phyloP scores from a whole-genome alignment of 441 rosid genomes.

The Aleurites moluccanus region DNA sequence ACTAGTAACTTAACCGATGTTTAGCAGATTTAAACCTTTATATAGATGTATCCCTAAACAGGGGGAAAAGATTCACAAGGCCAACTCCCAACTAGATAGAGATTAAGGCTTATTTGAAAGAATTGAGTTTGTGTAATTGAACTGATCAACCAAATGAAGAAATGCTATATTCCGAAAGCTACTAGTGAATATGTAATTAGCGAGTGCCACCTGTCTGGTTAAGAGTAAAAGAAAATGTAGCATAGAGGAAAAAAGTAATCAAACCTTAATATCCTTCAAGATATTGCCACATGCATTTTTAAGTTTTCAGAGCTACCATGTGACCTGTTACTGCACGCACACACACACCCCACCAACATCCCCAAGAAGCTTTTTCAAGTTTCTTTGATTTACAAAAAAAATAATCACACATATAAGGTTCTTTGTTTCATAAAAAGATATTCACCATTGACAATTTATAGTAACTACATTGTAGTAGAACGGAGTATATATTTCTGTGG shows the following conservation, averaged over 20 bases:
- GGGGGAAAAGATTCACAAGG: not conserved
- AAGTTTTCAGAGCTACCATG: not conserved
- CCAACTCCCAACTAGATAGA: not conserved
- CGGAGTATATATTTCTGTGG: too few species aligned
- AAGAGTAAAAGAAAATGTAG: not conserved
- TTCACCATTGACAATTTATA: not conserved
- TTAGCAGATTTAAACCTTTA: not conserved
- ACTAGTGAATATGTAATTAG: not conserved
- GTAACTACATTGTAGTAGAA: not conserved
- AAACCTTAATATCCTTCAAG: not conserved
- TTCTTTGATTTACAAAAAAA: too few species aligned
- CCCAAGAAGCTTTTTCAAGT: too few species aligned
- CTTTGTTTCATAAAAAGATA: not conserved
- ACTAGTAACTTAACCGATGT: not conserved
- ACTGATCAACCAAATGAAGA: not conserved
- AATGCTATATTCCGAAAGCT: not conserved
- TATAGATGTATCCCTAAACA: too few species aligned
- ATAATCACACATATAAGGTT: too few species aligned
- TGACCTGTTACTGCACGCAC: too few species aligned
- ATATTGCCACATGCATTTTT: not conserved
- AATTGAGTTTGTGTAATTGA: not conserved
- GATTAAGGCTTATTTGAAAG: not conserved
- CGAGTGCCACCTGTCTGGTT: not conserved
- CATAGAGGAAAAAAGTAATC: not conserved
- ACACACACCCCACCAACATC: too few species aligned